Base-by-base conservation (phyloP, 176 grass and related monocot species). In the Leersia perrieri region DNA sequence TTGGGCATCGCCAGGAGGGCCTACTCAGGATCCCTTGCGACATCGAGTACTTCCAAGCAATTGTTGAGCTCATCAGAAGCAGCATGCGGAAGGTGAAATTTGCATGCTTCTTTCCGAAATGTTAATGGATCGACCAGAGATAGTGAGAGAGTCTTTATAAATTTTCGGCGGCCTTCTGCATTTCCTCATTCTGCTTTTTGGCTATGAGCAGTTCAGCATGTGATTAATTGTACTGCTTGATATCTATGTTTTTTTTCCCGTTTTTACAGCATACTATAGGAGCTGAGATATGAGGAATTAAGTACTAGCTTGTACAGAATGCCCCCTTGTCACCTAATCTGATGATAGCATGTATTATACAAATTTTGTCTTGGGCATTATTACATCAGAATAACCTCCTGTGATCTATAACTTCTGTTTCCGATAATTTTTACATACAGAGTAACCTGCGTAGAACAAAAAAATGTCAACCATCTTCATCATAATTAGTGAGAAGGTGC, bases 1-100 rank as follows among this genome's bases (percentile, higher is more conserved):
- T 85, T 60, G 84, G 88, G 14, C 80, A 90, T 49, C 72, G 88
- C 10, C 91, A 90, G 80, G 73, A 85, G 72, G 91, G 88, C 11
- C 30, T 88, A 3, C 81, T 93, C 8, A 65, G 62, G 44, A 93
- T 93, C 47, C 91, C 84, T 18, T 93, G 91, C 60, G 32, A 81
- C 38, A 27, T 90, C 28, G 14, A 70, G 10, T 26, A 49, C 7
- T 90, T 90, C 77, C 41, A 42, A 2, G 1, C 20, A 1, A 73
- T 80, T 16, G 58, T 89, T 74, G 31, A 83, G 73, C 67, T 83
- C 14, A 89, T 89, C 57, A 33, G 65, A 60, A 73, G 81, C 28
- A 81, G 44, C 36, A 23, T 7, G 3, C 1, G 9, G 40, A 84
- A 71, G 68, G 71, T 36, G 33, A 40, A 4, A 10, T 1, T 61